Conservation (phyloP, 2,329 filamentous ascomycete species). For the Aspergillus unguis region DNA sequence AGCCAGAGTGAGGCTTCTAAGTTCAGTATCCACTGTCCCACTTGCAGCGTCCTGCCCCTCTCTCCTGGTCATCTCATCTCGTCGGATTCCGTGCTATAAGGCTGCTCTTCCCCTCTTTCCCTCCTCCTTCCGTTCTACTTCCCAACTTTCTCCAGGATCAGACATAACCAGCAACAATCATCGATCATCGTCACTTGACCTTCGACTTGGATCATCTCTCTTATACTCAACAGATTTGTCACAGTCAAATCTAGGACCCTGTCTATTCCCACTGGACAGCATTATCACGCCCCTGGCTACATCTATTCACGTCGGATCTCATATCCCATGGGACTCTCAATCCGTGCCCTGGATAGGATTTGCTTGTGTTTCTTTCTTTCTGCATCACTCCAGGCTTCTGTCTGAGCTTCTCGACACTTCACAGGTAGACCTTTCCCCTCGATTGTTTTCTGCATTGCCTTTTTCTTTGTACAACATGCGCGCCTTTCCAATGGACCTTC, state of each 20-base stretch:
- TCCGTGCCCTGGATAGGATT: slow-evolving; percentile 33
- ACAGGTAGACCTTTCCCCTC: slow-evolving; percentile 41
- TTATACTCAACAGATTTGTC: slow-evolving; percentile 20
- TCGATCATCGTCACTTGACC: slow-evolving; percentile 1
- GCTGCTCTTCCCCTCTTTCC: slow-evolving; percentile 13
- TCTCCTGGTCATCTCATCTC: slow-evolving; percentile 12
- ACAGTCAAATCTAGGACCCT: slow-evolving; percentile 19
- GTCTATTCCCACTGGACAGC: slow-evolving; percentile 13
- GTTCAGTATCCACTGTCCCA: background rate
- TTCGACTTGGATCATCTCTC: slow-evolving; percentile 4
- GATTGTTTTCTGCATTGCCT: slow-evolving; percentile 24
- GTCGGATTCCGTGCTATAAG: slow-evolving; percentile 15
- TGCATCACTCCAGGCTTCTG: slow-evolving; percentile 23
- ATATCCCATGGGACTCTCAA: slow-evolving; percentile 27
- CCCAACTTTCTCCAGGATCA: slow-evolving; percentile 12
- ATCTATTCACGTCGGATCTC: slow-evolving; percentile 18
- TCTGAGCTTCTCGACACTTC: slow-evolving; percentile 30
- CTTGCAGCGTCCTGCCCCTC: slow-evolving; percentile 18
- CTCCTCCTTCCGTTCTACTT: slow-evolving; percentile 12
- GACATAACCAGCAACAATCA: background rate
- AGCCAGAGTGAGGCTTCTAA: slow-evolving; percentile 15
- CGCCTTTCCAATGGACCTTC: slow-evolving; percentile 1
- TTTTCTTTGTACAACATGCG: slow-evolving; percentile 16
- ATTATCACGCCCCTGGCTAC: slow-evolving; percentile 15
- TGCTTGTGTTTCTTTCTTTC: slow-evolving; percentile 28